phyloP scores from a whole-genome alignment of 306 rosid species.

The Alnus glutinosa region DNA sequence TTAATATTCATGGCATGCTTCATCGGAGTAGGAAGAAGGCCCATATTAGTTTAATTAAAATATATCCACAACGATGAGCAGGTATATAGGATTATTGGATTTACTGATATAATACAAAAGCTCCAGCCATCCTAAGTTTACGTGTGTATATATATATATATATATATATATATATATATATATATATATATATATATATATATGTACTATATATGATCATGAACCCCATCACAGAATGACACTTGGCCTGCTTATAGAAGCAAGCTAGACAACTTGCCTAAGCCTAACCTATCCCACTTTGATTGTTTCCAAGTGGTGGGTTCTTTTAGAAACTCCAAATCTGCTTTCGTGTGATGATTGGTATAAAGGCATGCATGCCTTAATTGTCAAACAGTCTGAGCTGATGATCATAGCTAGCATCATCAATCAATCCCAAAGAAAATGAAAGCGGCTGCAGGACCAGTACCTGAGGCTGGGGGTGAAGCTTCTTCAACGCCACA shows the following conservation, averaged over 20 bases:
- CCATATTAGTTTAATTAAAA: not conserved
- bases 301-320: conserved; percentile 11
- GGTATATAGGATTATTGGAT: conserved; percentile 3
- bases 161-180: too few relatives aligned
- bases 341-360: not conserved
- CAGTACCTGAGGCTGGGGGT: too few relatives aligned
- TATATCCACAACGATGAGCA: not conserved
- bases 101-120: not conserved
- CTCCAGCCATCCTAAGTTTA: not conserved
- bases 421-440: not conserved
- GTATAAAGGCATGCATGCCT: not conserved
- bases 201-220: not conserved
- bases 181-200: too few relatives aligned
- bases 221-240: not conserved
- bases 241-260: conserved; percentile 9
- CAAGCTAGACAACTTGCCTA: not conserved
- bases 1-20: not conserved
- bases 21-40: not conserved
- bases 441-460: not conserved
- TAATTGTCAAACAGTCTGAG: not conserved
- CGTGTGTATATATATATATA: too few relatives aligned
- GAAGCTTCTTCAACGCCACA: not conserved
- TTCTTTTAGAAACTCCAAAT: not conserved
- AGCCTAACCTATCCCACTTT: not conserved
- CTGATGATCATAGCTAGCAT: not conserved